Percentiles rank a stretch among this genome's conserved stretches.
phyloP scores from a whole-genome alignment of 331 rosid genomes.

The Cucumis variabilis region DNA sequence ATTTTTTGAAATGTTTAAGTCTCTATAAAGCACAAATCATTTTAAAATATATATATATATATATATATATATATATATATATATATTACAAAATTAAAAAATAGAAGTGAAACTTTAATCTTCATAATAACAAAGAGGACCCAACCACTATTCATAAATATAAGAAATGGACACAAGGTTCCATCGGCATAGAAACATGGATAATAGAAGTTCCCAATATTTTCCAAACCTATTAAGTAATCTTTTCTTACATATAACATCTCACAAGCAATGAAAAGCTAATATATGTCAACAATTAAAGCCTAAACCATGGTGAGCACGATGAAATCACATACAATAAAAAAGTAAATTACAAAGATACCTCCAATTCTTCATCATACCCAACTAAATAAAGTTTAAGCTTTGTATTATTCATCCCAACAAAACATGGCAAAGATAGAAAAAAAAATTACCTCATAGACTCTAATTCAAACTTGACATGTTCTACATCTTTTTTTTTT shows the following conservation, averaged over 20 bases:
- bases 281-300: conserved; percentile 26
- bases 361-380: conserved; percentile 85
- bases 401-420: conserved; percentile 84
- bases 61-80: too few species aligned
- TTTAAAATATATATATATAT: too few species aligned
- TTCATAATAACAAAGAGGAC: too few species aligned
- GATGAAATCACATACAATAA: conserved; percentile 19
- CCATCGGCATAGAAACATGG: too few species aligned
- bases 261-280: not conserved
- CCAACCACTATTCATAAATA: too few species aligned
- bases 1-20: too few species aligned
- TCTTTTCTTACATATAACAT: not conserved
- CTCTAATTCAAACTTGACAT: conserved; percentile 61
- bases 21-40: too few species aligned
- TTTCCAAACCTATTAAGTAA: not conserved
- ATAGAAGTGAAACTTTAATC: too few species aligned
- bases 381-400: conserved; percentile 92
- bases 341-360: conserved; percentile 37
- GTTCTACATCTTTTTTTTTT: conserved; percentile 71
- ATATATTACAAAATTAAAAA: too few species aligned
- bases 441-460: conserved; percentile 50
- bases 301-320: not conserved
- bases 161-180: too few species aligned
- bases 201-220: too few species aligned
- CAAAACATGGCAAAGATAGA: conserved; percentile 53